Evolutionary conservation across 768 basidiomycete genomes (phyloP).

Genomic region (Kwoniella sp.): DNA sequence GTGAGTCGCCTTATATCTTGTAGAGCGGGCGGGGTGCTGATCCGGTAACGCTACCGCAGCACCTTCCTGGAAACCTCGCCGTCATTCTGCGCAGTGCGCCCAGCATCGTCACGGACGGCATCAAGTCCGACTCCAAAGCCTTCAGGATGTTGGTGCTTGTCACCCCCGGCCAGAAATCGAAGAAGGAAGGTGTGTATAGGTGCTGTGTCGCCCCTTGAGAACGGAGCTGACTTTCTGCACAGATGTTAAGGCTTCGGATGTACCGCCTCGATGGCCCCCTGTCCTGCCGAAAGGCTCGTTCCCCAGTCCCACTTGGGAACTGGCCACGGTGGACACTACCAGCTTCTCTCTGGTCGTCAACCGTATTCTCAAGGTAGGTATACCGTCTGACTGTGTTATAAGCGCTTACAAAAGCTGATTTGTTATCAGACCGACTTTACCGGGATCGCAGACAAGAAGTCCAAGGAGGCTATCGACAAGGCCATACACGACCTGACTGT

Average conservation of each 20-base stretch:
- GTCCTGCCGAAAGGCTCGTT: conserved; percentile 53
- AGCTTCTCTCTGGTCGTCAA: conserved; percentile 74
- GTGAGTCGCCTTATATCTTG: conserved; percentile 54
- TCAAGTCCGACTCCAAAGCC: conserved; percentile 43
- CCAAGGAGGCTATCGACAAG: conserved; percentile 58
- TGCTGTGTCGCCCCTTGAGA: not conserved
- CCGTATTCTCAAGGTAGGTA: conserved; percentile 63
- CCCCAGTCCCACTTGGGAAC: conserved; percentile 63
- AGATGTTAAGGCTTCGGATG: conserved; percentile 51
- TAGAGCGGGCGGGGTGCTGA: not conserved
- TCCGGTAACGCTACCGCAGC: conserved; percentile 54
- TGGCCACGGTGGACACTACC: conserved; percentile 61
- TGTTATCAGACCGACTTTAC: conserved; percentile 26
- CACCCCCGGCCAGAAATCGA: conserved; percentile 59
- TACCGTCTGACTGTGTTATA: conserved; percentile 5
- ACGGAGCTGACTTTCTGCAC: not conserved
- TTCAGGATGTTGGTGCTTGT: conserved; percentile 74
- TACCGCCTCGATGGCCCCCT: conserved; percentile 76
- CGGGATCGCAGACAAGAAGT: conserved; percentile 58
- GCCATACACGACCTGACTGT: conserved; percentile 53
- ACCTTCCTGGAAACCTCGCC: conserved; percentile 66
- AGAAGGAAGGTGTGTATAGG: conserved; percentile 55
- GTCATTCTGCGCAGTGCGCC: conserved; percentile 61
- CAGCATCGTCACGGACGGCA: conserved; percentile 25
- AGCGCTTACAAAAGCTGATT: not conserved